A percentile compares a stretch with the other conserved stretches of the same genome.
These are phyloP conservation scores for Hygrophoropsis aurantiaca DNA, from an alignment of 768 basidiomycete species.

Conservation along the genomic window DNA sequence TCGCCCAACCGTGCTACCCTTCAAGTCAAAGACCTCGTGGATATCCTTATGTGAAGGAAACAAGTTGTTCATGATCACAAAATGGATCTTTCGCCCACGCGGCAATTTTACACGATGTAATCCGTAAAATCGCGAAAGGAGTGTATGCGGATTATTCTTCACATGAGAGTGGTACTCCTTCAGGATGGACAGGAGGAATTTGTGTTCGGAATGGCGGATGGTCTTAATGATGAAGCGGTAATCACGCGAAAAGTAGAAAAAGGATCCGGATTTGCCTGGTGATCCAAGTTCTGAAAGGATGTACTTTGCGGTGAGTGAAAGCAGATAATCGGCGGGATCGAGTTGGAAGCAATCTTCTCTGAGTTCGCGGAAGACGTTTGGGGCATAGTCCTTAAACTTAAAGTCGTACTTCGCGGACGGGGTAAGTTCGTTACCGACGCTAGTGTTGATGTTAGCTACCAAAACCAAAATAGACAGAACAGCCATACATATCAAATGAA, in stretches of 20 bases:
- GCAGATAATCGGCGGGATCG: slow-evolving; percentile 96
- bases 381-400: slow-evolving; percentile 99
- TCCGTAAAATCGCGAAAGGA: slow-evolving; percentile 94
- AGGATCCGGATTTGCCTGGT: slow-evolving; percentile 97
- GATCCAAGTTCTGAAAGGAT: slow-evolving; percentile 97
- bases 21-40: slow-evolving; percentile 97
- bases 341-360: slow-evolving; percentile 94
- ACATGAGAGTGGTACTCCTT: slow-evolving; percentile 84
- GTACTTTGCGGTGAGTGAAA: slow-evolving; percentile 95
- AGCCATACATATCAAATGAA: slow-evolving; percentile 94
- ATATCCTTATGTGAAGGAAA: slow-evolving; percentile 97
- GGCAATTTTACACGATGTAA: slow-evolving; percentile 97
- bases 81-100: slow-evolving; percentile 92
- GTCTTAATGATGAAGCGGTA: slow-evolving; percentile 99
- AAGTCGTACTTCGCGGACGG: slow-evolving; percentile 98
- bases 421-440: slow-evolving; percentile 95
- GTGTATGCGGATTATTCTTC: slow-evolving; percentile 87
- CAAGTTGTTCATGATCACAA: slow-evolving; percentile 99
- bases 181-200: slow-evolving; percentile 85
- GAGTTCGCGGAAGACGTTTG: slow-evolving; percentile 95
- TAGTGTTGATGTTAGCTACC: slow-evolving; percentile 27
- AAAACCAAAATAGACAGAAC: not conserved
- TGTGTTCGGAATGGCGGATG: slow-evolving; percentile 91
- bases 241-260: slow-evolving; percentile 99
- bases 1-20: slow-evolving; percentile 90